These are phyloP conservation scores for Paxillus involutus DNA, from an alignment of 768 basidiomycete genomes.

Conservation along the genomic window DNA sequence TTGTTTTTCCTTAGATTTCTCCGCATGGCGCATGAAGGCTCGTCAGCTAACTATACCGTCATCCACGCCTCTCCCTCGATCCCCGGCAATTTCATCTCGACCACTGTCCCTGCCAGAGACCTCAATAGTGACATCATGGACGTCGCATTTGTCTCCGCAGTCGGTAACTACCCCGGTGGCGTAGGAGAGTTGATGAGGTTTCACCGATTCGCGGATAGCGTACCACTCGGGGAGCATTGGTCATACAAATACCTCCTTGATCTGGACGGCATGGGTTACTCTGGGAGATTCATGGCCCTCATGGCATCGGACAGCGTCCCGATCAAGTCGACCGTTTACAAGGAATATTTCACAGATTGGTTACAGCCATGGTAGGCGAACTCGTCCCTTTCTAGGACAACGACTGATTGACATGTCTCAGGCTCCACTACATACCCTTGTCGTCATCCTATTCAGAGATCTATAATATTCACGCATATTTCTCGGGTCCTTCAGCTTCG, in stretches of 20 bases:
- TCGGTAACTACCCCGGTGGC: slow-evolving; percentile 79
- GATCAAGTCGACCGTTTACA: slow-evolving; percentile 87
- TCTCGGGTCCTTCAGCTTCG: slow-evolving; percentile 76
- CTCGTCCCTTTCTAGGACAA: neutral
- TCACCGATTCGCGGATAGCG: slow-evolving; percentile 73
- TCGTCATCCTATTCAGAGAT: slow-evolving; percentile 86
- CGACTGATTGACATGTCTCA: slow-evolving; percentile 26
- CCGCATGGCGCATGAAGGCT: slow-evolving; percentile 64
- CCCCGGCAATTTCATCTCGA: slow-evolving; percentile 57
- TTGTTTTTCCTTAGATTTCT: slow-evolving; percentile 49
- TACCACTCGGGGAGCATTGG: slow-evolving; percentile 87
- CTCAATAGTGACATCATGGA: slow-evolving; percentile 87
- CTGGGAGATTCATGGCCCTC: slow-evolving; percentile 83
- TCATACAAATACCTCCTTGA: slow-evolving; percentile 91
- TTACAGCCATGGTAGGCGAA: slow-evolving; percentile 78
- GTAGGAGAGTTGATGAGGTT: slow-evolving; percentile 58
- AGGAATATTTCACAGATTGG: slow-evolving; percentile 91
- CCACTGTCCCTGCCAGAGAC: slow-evolving; percentile 52
- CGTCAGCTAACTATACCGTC: slow-evolving; percentile 55
- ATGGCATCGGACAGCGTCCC: slow-evolving; percentile 87
- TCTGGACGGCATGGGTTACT: slow-evolving; percentile 95
- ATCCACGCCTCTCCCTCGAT: slow-evolving; percentile 67
- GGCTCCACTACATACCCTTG: slow-evolving; percentile 95
- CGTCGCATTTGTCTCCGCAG: slow-evolving; percentile 77
- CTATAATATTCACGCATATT: slow-evolving; percentile 92